Evolutionary conservation across 2,329 filamentous ascomycete genomes (phyloP).

Genomic region (Pseudogymnoascus sp.): DNA sequence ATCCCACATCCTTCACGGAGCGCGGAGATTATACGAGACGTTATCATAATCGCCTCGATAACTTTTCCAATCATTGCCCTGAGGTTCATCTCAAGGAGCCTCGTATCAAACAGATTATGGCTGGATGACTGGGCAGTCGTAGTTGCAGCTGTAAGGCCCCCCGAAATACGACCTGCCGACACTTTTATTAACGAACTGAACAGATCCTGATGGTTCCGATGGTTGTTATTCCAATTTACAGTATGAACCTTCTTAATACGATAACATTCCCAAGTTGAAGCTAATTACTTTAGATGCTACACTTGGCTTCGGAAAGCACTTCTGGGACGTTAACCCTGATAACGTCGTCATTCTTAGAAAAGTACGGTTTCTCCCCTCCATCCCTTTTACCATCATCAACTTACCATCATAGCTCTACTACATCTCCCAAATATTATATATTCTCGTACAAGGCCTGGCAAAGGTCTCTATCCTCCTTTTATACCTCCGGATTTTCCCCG

Average conservation of each 20-base stretch:
- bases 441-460: slow-evolving; percentile 16
- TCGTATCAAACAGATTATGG: slow-evolving; percentile 15
- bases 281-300: slow-evolving; percentile 11
- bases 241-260: slow-evolving; percentile 8
- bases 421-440: slow-evolving; percentile 17
- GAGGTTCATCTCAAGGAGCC: slow-evolving; percentile 15
- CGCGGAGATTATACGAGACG: slow-evolving; percentile 12
- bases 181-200: not conserved
- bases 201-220: slow-evolving; percentile 18
- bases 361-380: slow-evolving; percentile 6
- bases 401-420: slow-evolving; percentile 17
- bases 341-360: slow-evolving; percentile 14
- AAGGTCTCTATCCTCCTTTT: slow-evolving; percentile 20
- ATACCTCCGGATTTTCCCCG: slow-evolving; percentile 18
- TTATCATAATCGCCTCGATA: slow-evolving; percentile 13
- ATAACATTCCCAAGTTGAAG: not conserved
- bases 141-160: slow-evolving; percentile 13
- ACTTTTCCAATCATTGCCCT: slow-evolving; percentile 15
- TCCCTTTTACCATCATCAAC: not conserved
- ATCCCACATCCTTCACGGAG: slow-evolving; percentile 14
- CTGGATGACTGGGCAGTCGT: slow-evolving; percentile 18
- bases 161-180: not conserved
- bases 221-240: slow-evolving; percentile 14
- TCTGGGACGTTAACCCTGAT: slow-evolving; percentile 15
- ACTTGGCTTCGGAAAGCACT: slow-evolving; percentile 18